Evolutionary conservation across 2,329 filamentous ascomycete species (phyloP).

Genomic region (Pseudogymnoascus sp.): DNA sequence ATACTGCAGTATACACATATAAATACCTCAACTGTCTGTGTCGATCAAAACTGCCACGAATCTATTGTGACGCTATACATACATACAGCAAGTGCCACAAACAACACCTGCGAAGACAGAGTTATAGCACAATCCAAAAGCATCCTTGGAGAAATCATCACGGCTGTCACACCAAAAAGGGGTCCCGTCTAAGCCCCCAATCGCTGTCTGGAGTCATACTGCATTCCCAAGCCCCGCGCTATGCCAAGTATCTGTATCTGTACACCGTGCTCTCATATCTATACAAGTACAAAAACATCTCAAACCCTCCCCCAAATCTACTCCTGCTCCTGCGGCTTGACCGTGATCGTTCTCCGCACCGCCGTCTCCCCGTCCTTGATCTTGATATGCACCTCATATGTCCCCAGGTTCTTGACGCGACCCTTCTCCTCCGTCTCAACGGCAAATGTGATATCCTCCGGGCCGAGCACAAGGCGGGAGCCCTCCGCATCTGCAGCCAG

Average conservation of each 20-base stretch:
- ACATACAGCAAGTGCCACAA: neutral
- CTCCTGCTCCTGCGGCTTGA: constrained; percentile 29
- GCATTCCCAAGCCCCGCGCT: neutral
- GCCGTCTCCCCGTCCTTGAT: constrained; percentile 37
- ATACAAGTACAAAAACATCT: constrained; percentile 13
- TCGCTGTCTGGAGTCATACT: neutral
- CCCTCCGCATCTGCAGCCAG: constrained; percentile 44
- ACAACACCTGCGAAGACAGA: neutral
- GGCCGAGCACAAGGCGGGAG: constrained; percentile 37
- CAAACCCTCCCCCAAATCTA: constrained; percentile 10
- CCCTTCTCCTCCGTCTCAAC: constrained; percentile 30
- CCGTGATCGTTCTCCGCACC: constrained; percentile 34
- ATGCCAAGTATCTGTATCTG: neutral
- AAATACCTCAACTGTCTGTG: neutral
- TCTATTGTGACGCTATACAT: neutral
- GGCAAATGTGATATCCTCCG: constrained; percentile 43
- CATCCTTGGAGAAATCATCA: neutral
- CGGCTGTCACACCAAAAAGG: neutral
- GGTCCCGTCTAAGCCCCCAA: neutral
- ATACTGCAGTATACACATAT: neutral
- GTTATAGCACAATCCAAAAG: neutral
- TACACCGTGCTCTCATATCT: constrained; percentile 10
- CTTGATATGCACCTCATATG: constrained; percentile 42
- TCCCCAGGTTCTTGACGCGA: constrained; percentile 44
- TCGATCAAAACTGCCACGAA: neutral